Evolutionary conservation across 1,139 yeast species (phyloP), one percentile per base, ranked within the genome.

Genomic region (Yamadazyma dushanensis): DNA sequence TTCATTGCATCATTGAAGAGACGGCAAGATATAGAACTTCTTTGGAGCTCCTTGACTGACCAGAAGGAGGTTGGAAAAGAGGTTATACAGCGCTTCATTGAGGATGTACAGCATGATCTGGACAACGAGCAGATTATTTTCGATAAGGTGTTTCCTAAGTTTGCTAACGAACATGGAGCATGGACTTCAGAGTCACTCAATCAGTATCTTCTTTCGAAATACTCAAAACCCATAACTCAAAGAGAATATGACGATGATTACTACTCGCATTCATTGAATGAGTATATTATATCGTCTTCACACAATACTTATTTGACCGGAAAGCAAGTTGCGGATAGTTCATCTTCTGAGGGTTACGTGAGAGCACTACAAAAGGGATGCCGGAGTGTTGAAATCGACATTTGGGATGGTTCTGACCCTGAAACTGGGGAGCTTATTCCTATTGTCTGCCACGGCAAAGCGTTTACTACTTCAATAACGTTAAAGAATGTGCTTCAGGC

Each of bases 251-350:
- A 48, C n/a, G 33, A 29, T 6, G 50, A 43, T 4, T 84, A 84
- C 47, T 76, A 76, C 49, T 58, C 77, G 2, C 70, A 72, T 25
- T 97, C 98, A 0, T 54, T 94, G 28, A 87, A 80, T 50, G 92
- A 89, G 46, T 94, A 94, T 54, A 89, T 69, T 53, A 84, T 94
- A 20, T 87, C 96, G 0, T 86, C 97, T 0, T 89, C 97, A 0
- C 99, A 94, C 57, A 94, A 94, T 56, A 94, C 98, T 0, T 94
- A 92, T 54, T 66, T 94, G 8, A 62, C 80, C 17, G 98, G 97
- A 0, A 72, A 95, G 23, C 98, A 94, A 54, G 74, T 88, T n/a
- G 95, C 82, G 2, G 96, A 94, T n/a, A 80, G 76, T 11, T 86
- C 97, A 0, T 85, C 96, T 0, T 78, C 88, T 1, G 97, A 92